These are phyloP conservation scores for Albugo candida DNA, from an alignment of 352 stramenopile species.

Conservation along the genomic window DNA sequence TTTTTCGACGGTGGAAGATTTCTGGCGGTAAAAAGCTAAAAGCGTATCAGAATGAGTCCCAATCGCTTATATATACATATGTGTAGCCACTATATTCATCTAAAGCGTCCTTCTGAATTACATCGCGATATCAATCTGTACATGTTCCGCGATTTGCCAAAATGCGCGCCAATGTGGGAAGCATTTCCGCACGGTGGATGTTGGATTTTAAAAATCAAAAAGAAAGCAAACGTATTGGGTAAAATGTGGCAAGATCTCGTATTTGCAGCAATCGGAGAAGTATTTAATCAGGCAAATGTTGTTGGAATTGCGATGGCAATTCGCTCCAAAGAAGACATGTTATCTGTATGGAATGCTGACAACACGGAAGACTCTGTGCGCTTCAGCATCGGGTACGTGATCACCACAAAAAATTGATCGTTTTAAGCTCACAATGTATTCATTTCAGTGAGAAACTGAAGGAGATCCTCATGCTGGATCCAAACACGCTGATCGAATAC, in stretches of 20 bases:
- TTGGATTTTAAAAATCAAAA: conserved; percentile 92
- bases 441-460: conserved; percentile 80
- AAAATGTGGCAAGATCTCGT: conserved; percentile 92
- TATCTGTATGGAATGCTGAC: conserved; percentile 88
- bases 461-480: conserved; percentile 86
- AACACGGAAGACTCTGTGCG: conserved; percentile 77
- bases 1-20: conserved; percentile 84
- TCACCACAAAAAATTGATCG: neutral
- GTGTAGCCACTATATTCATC: conserved; percentile 78
- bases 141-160: conserved; percentile 79
- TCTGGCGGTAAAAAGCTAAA: conserved; percentile 56
- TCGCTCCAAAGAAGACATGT: conserved; percentile 86
- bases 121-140: conserved; percentile 86
- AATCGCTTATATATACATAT: neutral
- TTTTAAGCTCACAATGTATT: conserved; percentile 3
- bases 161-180: conserved; percentile 82
- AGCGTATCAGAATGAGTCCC: neutral
- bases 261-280: conserved; percentile 82
- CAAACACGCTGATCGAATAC: conserved; percentile 89
- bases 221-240: conserved; percentile 83
- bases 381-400: conserved; percentile 55
- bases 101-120: conserved; percentile 84
- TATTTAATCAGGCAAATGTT: conserved; percentile 81
- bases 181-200: conserved; percentile 83
- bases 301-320: conserved; percentile 86